Conservation (phyloP, 306 rosid species). For the Hippophae rhamnoides region DNA sequence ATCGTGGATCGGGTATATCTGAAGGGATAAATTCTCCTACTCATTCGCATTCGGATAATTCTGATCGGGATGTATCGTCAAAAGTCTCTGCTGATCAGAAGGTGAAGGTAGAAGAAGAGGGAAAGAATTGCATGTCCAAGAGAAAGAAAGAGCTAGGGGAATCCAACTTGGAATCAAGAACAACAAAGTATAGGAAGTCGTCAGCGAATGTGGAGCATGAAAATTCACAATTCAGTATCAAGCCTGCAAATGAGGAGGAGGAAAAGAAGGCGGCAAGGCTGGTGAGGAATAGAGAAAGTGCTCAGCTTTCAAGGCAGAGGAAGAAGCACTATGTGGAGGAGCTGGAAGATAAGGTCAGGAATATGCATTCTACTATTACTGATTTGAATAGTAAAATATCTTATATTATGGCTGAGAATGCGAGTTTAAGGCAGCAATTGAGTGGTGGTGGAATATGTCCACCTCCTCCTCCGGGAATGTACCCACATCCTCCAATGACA, state of each 20-base stretch:
- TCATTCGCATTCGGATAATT: constrained; percentile 29
- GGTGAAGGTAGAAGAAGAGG: constrained; percentile 42
- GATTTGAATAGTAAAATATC: constrained; percentile 66
- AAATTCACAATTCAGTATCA: constrained; percentile 10
- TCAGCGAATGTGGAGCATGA: constrained; percentile 19
- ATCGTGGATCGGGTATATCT: constrained; percentile 39
- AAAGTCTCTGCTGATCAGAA: constrained; percentile 28
- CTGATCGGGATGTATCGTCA: constrained; percentile 34
- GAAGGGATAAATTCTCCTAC: constrained; percentile 35
- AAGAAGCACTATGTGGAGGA: constrained; percentile 94
- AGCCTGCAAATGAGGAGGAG: constrained; percentile 33
- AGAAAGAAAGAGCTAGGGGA: constrained; percentile 57
- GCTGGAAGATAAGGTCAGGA: constrained; percentile 83
- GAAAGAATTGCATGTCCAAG: constrained; percentile 43
- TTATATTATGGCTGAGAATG: constrained; percentile 73
- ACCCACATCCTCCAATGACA: constrained; percentile 60
- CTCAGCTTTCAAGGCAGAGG: constrained; percentile 96
- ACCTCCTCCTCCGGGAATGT: constrained; percentile 55
- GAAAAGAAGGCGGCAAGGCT: constrained; percentile 68
- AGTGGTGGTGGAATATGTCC: constrained; percentile 51
- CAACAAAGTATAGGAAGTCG: constrained; percentile 46
- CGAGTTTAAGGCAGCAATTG: constrained; percentile 74
- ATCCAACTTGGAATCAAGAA: constrained; percentile 43
- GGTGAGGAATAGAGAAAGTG: constrained; percentile 94
- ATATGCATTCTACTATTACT: constrained; percentile 73